phyloP scores from a whole-genome alignment of 208 protist species.

The Trypanosoma cruzi region DNA sequence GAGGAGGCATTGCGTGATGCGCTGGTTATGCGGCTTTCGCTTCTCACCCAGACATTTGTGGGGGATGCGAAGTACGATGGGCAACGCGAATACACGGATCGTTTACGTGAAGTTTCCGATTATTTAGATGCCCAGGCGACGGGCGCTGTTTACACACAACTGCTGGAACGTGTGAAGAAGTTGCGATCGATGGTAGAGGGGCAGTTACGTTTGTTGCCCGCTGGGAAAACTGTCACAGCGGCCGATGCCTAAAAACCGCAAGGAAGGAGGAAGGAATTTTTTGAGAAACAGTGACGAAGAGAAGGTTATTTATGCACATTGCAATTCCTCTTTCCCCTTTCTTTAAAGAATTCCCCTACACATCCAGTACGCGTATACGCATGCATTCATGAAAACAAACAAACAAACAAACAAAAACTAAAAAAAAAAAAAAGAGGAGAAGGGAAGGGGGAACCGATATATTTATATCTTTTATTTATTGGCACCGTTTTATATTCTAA shows the following conservation, averaged over 20 bases:
- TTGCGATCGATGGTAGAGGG: constrained; percentile 15
- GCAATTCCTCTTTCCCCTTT: neutral
- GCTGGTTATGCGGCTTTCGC: constrained; percentile 55
- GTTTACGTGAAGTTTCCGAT: constrained; percentile 75
- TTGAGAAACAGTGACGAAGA: neutral
- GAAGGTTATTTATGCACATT: neutral
- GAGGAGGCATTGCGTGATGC: constrained; percentile 54
- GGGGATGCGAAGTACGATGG: constrained; percentile 45
- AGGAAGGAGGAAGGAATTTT: neutral
- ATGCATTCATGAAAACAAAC: neutral
- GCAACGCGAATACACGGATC: constrained; percentile 57
- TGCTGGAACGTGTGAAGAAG: constrained; percentile 62
- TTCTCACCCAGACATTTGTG: constrained; percentile 61
- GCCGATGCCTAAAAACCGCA: neutral
- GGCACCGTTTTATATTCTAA: too few relatives aligned
- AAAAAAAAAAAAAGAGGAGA: too few relatives aligned
- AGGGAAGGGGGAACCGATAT: neutral
- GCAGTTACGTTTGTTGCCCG: constrained; percentile 8
- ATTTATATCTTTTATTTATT: too few relatives aligned
- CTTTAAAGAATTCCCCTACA: neutral
- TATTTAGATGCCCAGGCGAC: constrained; percentile 85
- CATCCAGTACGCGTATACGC: too few relatives aligned
- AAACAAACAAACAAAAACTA: too few relatives aligned
- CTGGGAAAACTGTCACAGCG: neutral
- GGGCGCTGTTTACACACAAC: constrained; percentile 62